Base-by-base conservation (phyloP, 139 green algal species). In the Closterium sp. region DNA sequence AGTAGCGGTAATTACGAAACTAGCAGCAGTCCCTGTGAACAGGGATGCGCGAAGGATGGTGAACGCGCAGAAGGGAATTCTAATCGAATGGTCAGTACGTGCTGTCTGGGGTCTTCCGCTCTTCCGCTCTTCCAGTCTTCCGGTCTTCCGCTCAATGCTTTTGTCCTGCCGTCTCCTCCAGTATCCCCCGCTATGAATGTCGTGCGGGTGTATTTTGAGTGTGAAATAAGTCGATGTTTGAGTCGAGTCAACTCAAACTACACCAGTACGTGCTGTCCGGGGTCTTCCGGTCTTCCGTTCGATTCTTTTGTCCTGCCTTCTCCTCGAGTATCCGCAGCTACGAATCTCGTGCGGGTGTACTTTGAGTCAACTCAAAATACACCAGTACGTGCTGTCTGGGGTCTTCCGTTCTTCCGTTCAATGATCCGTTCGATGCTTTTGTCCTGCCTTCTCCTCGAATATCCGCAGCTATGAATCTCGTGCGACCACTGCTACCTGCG, bases 61-160 rank as follows among this genome's bases (percentile, higher is more conserved):
- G 33, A 90, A 92, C 31, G 90, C 90, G 28, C 28, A 55, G 34
- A 92, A 92, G 32, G 90, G 90, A 21, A 23, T 92, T 1, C 84
- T 92, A 32, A 36, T 92, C 7, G 90, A 92, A 87, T 92, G 90
- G 90, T 92, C 12, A 92, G 90, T 30, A 30, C 28, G 28, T 16
- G 30, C 4, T 31, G 30, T 89, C 25, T 31, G 3, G 12, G 28
- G 4, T 90, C 9, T 10, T 87, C 25, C 32, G 19, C 16, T n/a
- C 69, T 91, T 91, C n/a, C n/a, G n/a, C n/a, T n/a, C 9, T 87
- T 8, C 16, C 30, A 84, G 31, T 32, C 85, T 19, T 9, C 12
- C 23, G 25, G 7, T 64, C 32, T 91, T 86, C 19, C 6, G 89
- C 28, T 10, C 25, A 31, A 25, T 1, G 34, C 34, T 36, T 2